Evolutionary conservation across 371 early-diverging fungal species (phyloP), one percentile per base, ranked within the genome.

Genomic region (Mortierella sp.): DNA sequence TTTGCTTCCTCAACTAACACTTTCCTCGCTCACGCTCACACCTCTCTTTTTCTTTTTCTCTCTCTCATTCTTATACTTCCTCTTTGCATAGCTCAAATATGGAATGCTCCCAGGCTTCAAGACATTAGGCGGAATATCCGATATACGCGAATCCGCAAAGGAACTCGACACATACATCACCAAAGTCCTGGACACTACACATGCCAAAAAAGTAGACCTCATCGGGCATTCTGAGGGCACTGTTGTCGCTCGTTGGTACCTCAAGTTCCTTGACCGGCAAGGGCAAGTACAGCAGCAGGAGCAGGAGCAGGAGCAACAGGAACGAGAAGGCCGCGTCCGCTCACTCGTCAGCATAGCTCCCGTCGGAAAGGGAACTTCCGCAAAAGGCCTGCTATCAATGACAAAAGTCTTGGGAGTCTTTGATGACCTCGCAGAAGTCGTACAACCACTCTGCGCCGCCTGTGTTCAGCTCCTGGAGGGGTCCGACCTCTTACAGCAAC

Each of bases 221-320:
- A 63, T 83, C 47, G 80, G 54, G 26, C 80, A 83, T 24, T 83
- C 83, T 1, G 83, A 79, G 14, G 83, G 83, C 3, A 45, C 78
- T 1, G 75, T 65, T 16, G 79, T 82, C 72, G 47, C 78, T 28
- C 75, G 75, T 31, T 80, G 75, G 75, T 80, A 80, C 57, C 55
- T 75, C 28, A 74, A 74, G 24, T 80, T 58, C 75, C 52, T 75
- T 1, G 48, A 58, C 26, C 26, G 38, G 8, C 65, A 65, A 57
- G 7, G 21, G 7, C 57, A 57, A 57, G 3, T 26, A 7, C 57
- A 68, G 19, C 31, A 28, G 7, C 26, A 63, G 19, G 14, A 63
- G 19, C 21, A 63, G 19, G 21, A 24, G 19, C 65, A 63, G 6
- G 14, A 14, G n/a, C n/a, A n/a, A n/a, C n/a, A 34, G 71, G 42